Base-by-base conservation (phyloP, 208 protist genomes). In the Trypanosoma platydactyli region DNA sequence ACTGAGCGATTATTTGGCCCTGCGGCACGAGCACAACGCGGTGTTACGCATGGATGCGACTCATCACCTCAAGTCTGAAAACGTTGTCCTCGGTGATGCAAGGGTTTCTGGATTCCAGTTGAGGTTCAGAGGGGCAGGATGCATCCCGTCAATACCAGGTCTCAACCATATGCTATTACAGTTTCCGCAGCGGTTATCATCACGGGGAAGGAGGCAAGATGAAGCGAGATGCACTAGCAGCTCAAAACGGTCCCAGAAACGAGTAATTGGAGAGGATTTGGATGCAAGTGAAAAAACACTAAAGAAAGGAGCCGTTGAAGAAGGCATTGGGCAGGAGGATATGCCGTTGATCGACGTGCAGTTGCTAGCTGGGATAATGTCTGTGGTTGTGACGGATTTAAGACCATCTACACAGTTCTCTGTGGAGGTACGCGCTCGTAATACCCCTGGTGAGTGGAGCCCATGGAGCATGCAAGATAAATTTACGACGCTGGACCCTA, bases 11-110 rank as follows among this genome's bases (percentile, higher is more conserved):
- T 77, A 89, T 67, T 68, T 84, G 20, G 69, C 76, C 12, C 49
- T 81, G 40, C 81, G 91, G 11, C 73, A 75, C 54, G 84, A 92
- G 67, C 81, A 92, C 72, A 93, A 96, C 68, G 76, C 71, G 3
- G 64, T 80, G 46, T 65, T 84, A n/a, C 83, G 86, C 15, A 77
- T 81, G 55, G 86, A 92, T 59, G 79, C 86, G 1, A 76, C 78
- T 20, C 84, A 86, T 56, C 83, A 92, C 70, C 66, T 93, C n/a
- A 41, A 78, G 45, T 68, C 81, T 38, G 77, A 90, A 60, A 87
- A 88, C 68, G 73, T 96, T 33, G 64, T 76, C 20, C 33, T 84
- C 1, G 91, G 88, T n/a, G 64, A 87, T 29, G 54, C 64, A 1
- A 76, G 84, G 15, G 77, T 73, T 33, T 86, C 81, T 16, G 81